Conservation (phyloP, 2,329 filamentous ascomycete species). For the Fusarium musae region DNA sequence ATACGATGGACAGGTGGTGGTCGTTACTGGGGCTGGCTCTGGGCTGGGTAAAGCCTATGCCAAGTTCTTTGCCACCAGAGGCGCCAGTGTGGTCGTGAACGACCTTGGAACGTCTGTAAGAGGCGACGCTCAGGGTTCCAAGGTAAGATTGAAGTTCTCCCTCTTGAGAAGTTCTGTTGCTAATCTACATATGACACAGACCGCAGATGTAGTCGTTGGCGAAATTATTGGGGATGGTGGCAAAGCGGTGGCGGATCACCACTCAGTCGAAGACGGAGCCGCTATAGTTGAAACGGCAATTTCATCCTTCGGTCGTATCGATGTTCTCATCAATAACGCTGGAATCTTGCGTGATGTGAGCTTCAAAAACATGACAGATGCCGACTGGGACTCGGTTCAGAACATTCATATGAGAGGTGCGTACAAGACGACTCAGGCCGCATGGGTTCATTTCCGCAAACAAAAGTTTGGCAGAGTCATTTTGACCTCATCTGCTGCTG, state of each 20-base stretch:
- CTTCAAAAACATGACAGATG: background rate
- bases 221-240: background rate
- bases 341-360: background rate
- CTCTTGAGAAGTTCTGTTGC: background rate
- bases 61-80: background rate
- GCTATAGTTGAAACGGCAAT: background rate
- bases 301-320: background rate
- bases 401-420: background rate
- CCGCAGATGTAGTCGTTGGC: background rate
- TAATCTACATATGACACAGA: background rate
- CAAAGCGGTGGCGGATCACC: background rate
- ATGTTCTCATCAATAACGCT: background rate
- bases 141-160: background rate
- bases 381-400: background rate
- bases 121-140: background rate
- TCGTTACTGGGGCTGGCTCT: background rate
- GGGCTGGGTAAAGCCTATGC: background rate
- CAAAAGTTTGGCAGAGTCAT: background rate
- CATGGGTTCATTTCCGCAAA: background rate
- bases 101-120: background rate
- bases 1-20: background rate
- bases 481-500: background rate
- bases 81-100: background rate
- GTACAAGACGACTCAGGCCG: background rate
- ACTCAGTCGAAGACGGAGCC: background rate